Evolutionary conservation across 495 filamentous ascomycete genomes (phyloP).

Genomic region (Xylaria curta): DNA sequence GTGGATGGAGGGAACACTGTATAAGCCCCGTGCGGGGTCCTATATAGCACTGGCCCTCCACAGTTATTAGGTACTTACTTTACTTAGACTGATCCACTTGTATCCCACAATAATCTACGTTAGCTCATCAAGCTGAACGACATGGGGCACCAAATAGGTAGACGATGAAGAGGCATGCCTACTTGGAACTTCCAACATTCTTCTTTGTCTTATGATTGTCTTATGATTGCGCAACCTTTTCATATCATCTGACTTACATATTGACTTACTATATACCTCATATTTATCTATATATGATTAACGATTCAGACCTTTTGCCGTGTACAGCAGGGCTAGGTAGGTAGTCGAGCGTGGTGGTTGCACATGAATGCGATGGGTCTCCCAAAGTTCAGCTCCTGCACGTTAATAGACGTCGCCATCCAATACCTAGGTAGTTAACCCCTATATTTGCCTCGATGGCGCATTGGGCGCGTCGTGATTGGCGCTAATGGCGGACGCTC

Average conservation of each 20-base stretch:
- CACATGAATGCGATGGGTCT: constrained; percentile 1
- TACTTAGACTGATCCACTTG: not conserved
- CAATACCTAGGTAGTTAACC: constrained; percentile 2
- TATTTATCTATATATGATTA: not conserved
- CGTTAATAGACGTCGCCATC: constrained; percentile 1
- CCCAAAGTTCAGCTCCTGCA: constrained; percentile 26
- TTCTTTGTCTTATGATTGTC: not conserved
- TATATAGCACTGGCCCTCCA: too few relatives aligned
- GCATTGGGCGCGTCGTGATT: constrained; percentile 17
- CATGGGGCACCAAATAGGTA: not conserved
- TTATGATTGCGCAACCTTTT: not conserved
- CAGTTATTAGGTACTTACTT: too few relatives aligned
- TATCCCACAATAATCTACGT: not conserved
- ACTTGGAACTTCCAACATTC: not conserved
- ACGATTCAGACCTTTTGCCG: not conserved
- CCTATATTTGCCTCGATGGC: constrained; percentile 1
- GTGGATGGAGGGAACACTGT: too few relatives aligned
- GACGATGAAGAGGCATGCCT: too few relatives aligned
- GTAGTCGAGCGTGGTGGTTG: not conserved
- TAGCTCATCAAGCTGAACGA: constrained; percentile 10
- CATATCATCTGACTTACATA: not conserved
- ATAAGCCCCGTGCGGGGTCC: too few relatives aligned
- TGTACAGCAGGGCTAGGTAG: not conserved
- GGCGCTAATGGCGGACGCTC: not conserved
- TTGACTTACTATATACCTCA: too few relatives aligned